These are phyloP conservation scores for Psilocybe cyanescens DNA, from an alignment of 768 basidiomycete genomes.

Conservation along the genomic window DNA sequence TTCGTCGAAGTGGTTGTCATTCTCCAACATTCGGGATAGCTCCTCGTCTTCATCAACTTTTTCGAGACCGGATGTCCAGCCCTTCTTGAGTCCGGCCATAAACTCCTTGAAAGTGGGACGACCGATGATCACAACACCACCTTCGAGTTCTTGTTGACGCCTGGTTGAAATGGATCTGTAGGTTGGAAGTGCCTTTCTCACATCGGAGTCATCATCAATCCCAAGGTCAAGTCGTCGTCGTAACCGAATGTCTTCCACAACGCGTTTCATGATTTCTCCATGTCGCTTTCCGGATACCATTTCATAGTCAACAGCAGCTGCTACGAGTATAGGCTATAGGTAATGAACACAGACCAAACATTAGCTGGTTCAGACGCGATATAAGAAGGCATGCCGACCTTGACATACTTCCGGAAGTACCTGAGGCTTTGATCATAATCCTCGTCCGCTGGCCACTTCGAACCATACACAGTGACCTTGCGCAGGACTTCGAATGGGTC, in stretches of 20 bases:
- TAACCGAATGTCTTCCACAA: conserved; percentile 73
- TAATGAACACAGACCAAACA: conserved; percentile 13
- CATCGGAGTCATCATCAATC: conserved; percentile 52
- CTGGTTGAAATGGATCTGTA: conserved; percentile 55
- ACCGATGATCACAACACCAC: conserved; percentile 86
- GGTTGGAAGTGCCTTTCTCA: conserved; percentile 52
- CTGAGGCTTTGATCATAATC: conserved; percentile 82
- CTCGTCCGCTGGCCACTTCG: conserved; percentile 95
- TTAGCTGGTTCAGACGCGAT: conserved; percentile 10
- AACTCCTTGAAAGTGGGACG: conserved; percentile 95
- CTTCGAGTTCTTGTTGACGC: conserved; percentile 67
- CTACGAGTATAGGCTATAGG: conserved; percentile 86
- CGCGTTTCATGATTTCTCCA: conserved; percentile 80
- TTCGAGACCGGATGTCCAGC: conserved; percentile 79
- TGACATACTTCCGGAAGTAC: conserved; percentile 97
- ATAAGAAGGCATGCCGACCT: conserved; percentile 58
- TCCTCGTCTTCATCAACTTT: conserved; percentile 72
- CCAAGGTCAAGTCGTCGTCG: conserved; percentile 72
- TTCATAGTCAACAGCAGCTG: conserved; percentile 93
- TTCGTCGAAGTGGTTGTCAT: conserved; percentile 83
- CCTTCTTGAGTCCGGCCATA: conserved; percentile 81
- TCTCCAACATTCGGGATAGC: conserved; percentile 66
- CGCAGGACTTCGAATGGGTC: conserved; percentile 69
- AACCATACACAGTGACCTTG: conserved; percentile 84
- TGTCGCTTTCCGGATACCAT: conserved; percentile 80